These are phyloP conservation scores for Glaciozyma antarctica DNA, from an alignment of 768 basidiomycete species.

Conservation along the genomic window DNA sequence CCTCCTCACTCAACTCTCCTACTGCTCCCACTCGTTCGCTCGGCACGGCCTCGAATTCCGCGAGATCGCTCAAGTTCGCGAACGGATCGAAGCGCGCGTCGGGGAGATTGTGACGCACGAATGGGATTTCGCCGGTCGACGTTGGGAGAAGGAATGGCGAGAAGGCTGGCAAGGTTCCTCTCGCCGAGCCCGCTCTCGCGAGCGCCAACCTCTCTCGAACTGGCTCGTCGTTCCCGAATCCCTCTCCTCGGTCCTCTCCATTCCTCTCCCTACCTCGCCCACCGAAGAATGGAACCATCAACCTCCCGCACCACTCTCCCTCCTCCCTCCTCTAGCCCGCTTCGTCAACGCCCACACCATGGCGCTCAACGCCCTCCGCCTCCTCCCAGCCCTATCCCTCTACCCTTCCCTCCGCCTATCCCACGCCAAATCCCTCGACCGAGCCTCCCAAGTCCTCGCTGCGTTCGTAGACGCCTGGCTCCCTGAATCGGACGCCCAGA, in stretches of 20 bases:
- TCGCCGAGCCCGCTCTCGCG: background rate
- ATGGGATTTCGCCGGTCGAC: conserved; percentile 10
- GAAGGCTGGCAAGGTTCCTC: conserved; percentile 21
- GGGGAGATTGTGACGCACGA: conserved; percentile 9
- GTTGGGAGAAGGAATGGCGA: conserved; percentile 30
- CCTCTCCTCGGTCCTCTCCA: conserved; percentile 5
- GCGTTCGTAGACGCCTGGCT: conserved; percentile 29
- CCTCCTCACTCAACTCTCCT: conserved; percentile 82
- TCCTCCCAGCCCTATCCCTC: conserved; percentile 17
- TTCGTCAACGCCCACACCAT: conserved; percentile 27
- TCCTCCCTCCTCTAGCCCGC: conserved; percentile 28
- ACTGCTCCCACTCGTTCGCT: conserved; percentile 82
- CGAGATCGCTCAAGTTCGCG: conserved; percentile 43
- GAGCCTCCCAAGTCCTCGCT: conserved; percentile 22
- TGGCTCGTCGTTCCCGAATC: conserved; percentile 31
- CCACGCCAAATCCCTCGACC: conserved; percentile 22
- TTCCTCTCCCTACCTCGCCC: background rate
- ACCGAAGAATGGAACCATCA: conserved; percentile 7
- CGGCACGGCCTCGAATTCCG: conserved; percentile 90
- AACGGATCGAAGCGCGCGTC: conserved; percentile 14
- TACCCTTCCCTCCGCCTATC: conserved; percentile 1
- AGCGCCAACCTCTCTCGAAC: background rate
- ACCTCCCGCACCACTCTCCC: conserved; percentile 11
- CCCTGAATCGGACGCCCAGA: background rate
- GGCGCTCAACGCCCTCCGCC: conserved; percentile 26